Conservation (phyloP, 495 filamentous ascomycete genomes). For the Tuber microsphaerosporum region DNA sequence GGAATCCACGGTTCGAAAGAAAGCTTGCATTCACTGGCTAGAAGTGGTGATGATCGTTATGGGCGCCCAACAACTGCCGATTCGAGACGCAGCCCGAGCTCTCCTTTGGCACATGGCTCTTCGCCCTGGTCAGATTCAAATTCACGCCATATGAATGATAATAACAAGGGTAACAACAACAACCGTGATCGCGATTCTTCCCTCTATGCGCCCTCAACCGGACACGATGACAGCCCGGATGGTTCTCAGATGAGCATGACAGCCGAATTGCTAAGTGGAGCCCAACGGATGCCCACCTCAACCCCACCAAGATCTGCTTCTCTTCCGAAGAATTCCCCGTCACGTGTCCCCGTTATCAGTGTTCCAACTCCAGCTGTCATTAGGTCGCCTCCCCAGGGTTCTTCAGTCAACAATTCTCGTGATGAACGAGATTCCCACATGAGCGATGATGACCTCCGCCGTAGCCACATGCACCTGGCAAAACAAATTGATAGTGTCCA, state of each 20-base stretch:
- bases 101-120: slow-evolving; percentile 46
- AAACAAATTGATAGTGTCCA: not conserved
- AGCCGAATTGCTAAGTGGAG: slow-evolving; percentile 56
- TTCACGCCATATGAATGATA: slow-evolving; percentile 53
- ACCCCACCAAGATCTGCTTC: slow-evolving; percentile 44
- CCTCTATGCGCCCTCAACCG: slow-evolving; percentile 43
- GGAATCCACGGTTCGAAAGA: slow-evolving; percentile 69
- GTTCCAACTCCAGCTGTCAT: slow-evolving; percentile 23
- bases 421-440: not conserved
- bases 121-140: slow-evolving; percentile 48
- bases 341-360: slow-evolving; percentile 37
- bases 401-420: slow-evolving; percentile 29
- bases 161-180: slow-evolving; percentile 60
- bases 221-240: slow-evolving; percentile 46
- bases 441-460: not conserved
- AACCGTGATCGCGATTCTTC: slow-evolving; percentile 47
- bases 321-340: slow-evolving; percentile 14
- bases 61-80: slow-evolving; percentile 52
- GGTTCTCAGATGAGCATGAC: slow-evolving; percentile 48
- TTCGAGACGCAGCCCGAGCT: slow-evolving; percentile 50
- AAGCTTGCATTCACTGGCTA: slow-evolving; percentile 71
- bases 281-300: slow-evolving; percentile 59
- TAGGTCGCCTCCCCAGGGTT: slow-evolving; percentile 22
- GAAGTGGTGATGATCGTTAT: slow-evolving; percentile 73
- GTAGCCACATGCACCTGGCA: slow-evolving; percentile 4